These are phyloP conservation scores for Acidomyces sp. DNA, from an alignment of 495 filamentous ascomycete genomes.

Conservation along the genomic window DNA sequence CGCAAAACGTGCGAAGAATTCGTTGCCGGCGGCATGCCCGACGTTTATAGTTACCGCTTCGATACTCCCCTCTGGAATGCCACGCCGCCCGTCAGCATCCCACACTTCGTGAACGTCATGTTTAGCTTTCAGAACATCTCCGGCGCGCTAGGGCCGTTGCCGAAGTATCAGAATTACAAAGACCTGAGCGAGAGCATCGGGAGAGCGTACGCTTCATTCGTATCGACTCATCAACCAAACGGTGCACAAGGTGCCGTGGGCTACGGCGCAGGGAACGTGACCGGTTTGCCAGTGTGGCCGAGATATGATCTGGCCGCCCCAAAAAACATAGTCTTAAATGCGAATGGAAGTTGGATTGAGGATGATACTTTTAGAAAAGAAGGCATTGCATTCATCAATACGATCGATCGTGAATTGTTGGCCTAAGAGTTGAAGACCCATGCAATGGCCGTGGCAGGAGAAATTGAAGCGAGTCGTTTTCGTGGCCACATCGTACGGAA, in stretches of 20 bases:
- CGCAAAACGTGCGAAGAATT: slow-evolving; percentile 22
- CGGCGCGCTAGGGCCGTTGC: slow-evolving; percentile 22
- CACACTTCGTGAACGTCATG: slow-evolving; percentile 22
- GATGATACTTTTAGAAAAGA: slow-evolving; percentile 31
- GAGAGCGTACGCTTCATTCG: slow-evolving; percentile 22
- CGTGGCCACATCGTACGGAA: too few relatives aligned
- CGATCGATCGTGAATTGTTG: slow-evolving; percentile 25
- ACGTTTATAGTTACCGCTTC: slow-evolving; percentile 22
- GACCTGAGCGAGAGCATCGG: slow-evolving; percentile 19
- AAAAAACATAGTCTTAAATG: slow-evolving; percentile 33
- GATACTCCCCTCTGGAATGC: slow-evolving; percentile 23
- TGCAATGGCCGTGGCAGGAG: too few relatives aligned
- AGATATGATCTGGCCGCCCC: slow-evolving; percentile 31
- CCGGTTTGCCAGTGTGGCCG: slow-evolving; percentile 32
- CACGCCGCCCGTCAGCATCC: slow-evolving; percentile 14
- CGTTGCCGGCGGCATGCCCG: slow-evolving; percentile 7
- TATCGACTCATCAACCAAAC: slow-evolving; percentile 20
- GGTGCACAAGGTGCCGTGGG: slow-evolving; percentile 26
- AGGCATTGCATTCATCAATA: slow-evolving; percentile 33
- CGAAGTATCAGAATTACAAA: slow-evolving; percentile 21
- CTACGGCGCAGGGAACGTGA: slow-evolving; percentile 19
- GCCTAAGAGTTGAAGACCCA: too few relatives aligned
- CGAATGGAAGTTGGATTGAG: slow-evolving; percentile 31
- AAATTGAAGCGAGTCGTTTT: too few relatives aligned
- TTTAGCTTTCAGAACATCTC: slow-evolving; percentile 23